Evolutionary conservation across 2,329 filamentous ascomycete genomes (phyloP), one percentile per base, ranked within the genome.

Genomic region (Colletotrichum plurivorum): DNA sequence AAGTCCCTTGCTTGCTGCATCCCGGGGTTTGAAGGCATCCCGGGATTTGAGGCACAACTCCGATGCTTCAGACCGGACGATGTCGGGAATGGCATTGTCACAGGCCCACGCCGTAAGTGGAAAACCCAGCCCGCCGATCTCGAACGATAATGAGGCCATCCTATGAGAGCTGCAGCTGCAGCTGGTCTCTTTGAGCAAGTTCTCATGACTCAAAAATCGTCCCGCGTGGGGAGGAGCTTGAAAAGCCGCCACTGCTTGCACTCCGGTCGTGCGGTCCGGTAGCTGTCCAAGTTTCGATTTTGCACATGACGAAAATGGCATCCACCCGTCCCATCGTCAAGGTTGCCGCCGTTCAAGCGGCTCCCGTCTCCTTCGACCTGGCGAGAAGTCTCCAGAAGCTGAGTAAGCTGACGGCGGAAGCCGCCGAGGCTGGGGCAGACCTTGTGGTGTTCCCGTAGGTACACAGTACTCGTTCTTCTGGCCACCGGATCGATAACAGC

Each of bases 381-480:
- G 67, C 75, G 6, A 77, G 76, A 64, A 81, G 78, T 67, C 71
- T 82, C 3, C 72, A 78, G 63, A 82, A 81, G 65, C 67, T 81
- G 25, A 67, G 69, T n/a, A 73, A 64, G 41, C 73, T 82, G 20
- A 77, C 77, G 10, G 74, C 75, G 36, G 75, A 82, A 64, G 81
- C 81, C 5, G 79, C 78, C 22, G 60, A 65, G 18, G 73, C 72
- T 16, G 80, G 80, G 5, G 81, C 80, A 10, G 77, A 83, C 59
- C 73, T 83, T 18, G 77, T 83, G 16, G 78, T 79, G 6, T 82
- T 83, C 71, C 80, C 80, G 80, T 81, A 73, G 69, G 78, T 76
- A 48, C 46, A 57, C 52, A 20, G 36, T 60, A n/a, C 5, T 25
- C 5, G 20, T 9, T 36, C 31, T 27, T 16, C 59, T n/a, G 46